Percentiles rank a stretch among this genome's conserved stretches.
Conservation (phyloP, 2,329 filamentous ascomycete species). For the Trichoderma sp. region DNA sequence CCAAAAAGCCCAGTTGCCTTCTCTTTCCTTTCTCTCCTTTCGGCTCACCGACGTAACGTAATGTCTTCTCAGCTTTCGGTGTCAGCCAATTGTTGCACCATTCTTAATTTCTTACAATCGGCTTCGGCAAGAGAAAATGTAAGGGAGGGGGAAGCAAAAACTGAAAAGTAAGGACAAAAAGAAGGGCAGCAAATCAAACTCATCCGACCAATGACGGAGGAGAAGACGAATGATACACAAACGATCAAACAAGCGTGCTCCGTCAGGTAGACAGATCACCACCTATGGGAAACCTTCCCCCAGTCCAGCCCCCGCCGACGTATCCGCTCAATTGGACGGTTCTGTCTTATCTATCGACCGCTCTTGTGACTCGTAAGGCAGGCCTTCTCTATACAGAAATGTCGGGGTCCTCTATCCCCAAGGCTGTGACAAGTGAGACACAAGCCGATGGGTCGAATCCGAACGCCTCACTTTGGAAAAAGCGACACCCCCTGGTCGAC, state of each 20-base stretch:
- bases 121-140: background rate
- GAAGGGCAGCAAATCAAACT: background rate
- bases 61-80: background rate
- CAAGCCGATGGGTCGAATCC: conserved; percentile 2
- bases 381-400: background rate
- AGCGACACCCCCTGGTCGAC: background rate
- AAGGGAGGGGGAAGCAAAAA: background rate
- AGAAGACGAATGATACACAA: background rate
- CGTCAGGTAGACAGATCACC: background rate
- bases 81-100: background rate
- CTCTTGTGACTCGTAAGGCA: background rate
- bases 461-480: background rate
- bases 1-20: background rate
- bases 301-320: background rate
- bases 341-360: conserved; percentile 15
- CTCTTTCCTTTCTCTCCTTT: background rate
- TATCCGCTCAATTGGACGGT: background rate
- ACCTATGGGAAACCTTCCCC: background rate
- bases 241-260: background rate
- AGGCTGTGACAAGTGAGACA: conserved; percentile 7
- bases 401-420: conserved; percentile 6
- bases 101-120: background rate
- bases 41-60: background rate
- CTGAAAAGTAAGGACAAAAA: background rate
- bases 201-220: background rate